Conservation (phyloP, 345 rosid species). For the Microcos paniculata region DNA sequence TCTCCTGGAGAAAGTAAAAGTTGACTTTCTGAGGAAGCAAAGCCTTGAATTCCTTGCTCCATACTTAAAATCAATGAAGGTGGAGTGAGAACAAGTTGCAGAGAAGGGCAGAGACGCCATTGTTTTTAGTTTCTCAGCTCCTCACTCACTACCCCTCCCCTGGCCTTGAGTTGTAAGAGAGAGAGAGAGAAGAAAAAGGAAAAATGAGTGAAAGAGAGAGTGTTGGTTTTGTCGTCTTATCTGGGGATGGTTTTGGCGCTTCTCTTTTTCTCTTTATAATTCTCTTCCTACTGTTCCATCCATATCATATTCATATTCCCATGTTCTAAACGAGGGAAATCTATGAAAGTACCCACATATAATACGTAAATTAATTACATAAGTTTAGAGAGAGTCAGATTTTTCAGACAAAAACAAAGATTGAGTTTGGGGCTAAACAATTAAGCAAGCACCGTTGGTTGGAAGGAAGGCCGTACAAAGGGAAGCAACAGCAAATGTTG, state of each 20-base stretch:
- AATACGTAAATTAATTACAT: too few relatives aligned
- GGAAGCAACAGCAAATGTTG: too few relatives aligned
- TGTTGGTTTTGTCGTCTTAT: conserved; percentile 23
- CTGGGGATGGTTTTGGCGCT: conserved; percentile 1
- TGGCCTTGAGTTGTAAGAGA: not conserved
- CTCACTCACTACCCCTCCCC: not conserved
- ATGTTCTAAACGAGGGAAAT: conserved; percentile 1
- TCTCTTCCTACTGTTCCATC: not conserved
- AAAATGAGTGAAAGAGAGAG: conserved; percentile 35
- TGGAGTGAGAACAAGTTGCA: conserved; percentile 25
- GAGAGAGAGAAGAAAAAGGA: not conserved
- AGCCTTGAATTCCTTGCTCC: conserved; percentile 22
- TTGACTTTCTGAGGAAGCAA: conserved; percentile 27
- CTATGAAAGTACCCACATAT: not conserved
- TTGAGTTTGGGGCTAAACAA: not conserved
- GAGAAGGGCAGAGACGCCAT: conserved; percentile 43
- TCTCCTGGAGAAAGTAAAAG: conserved; percentile 23
- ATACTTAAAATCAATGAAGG: conserved; percentile 26
- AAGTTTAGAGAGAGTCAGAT: not conserved
- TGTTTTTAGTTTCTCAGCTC: not conserved
- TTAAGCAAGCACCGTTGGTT: not conserved
- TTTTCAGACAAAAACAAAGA: not conserved
- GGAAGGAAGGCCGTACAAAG: not conserved
- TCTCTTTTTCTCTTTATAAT: too few relatives aligned
- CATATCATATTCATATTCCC: not conserved